Evolutionary conservation across 73 alveolate genomes (phyloP).

Genomic region (Tetrahymena elliotti): DNA sequence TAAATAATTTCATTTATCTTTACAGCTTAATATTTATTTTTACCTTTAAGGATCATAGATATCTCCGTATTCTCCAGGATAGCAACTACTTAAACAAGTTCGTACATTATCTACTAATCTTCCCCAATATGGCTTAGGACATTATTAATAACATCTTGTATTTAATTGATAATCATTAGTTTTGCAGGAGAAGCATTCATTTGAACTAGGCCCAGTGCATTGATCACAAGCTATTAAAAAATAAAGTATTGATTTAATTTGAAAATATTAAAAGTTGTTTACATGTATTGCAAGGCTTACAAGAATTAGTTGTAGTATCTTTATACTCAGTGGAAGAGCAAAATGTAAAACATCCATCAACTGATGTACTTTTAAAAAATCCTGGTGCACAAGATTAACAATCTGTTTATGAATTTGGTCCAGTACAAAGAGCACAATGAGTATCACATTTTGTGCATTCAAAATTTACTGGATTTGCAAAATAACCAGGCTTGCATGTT

Average conservation of each 20-base stretch:
- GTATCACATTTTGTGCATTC: background rate
- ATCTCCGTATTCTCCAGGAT: background rate
- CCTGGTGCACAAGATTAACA: background rate
- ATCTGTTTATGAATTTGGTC: background rate
- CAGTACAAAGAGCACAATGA: background rate
- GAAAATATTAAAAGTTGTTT: background rate
- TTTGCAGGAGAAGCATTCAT: background rate
- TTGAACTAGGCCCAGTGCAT: background rate
- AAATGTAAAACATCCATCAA: background rate
- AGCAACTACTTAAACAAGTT: background rate
- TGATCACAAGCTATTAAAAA: background rate
- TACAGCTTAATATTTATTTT: background rate
- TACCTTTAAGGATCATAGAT: background rate
- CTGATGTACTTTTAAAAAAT: background rate
- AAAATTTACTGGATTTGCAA: background rate
- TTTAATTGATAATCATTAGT: background rate
- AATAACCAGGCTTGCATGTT: background rate
- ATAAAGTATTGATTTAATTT: too few relatives aligned
- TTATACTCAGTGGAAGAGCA: background rate
- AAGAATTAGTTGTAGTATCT: background rate
- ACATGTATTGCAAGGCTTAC: background rate
- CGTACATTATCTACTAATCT: background rate
- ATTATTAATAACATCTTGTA: background rate
- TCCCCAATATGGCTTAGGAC: background rate
- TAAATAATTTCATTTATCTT: too few relatives aligned